Conservation (phyloP, 2,329 filamentous ascomycete genomes). For the Talaromyces piceae region DNA sequence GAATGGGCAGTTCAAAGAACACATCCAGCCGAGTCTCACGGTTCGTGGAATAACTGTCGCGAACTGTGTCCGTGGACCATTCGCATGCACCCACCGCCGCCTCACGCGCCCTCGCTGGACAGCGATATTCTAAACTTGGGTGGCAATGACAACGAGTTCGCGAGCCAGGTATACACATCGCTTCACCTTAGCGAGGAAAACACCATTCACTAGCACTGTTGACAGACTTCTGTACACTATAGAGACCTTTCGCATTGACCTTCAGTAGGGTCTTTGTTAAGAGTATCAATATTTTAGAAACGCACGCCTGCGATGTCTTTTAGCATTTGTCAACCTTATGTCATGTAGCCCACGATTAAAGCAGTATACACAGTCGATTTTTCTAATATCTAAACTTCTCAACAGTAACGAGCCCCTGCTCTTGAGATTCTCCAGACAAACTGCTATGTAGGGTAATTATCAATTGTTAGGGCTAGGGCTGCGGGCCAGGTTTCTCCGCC, state of each 20-base stretch:
- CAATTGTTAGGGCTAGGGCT: not conserved
- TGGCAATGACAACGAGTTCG: slow-evolving; percentile 18
- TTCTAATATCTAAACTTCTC: too few species aligned
- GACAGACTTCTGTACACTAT: not conserved
- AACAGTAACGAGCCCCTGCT: too few species aligned
- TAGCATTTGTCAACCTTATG: too few species aligned
- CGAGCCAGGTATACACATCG: slow-evolving; percentile 29
- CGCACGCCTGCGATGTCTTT: too few species aligned
- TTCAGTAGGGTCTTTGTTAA: not conserved
- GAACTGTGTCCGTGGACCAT: slow-evolving; percentile 35
- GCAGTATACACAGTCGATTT: too few species aligned
- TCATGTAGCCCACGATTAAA: too few species aligned
- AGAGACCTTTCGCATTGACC: not conserved
- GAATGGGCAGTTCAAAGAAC: slow-evolving; percentile 30
- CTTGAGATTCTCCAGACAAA: too few species aligned
- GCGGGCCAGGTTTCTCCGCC: slow-evolving; percentile 3
- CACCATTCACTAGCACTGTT: not conserved
- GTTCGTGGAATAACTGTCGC: slow-evolving; percentile 30
- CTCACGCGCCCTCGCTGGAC: slow-evolving; percentile 24
- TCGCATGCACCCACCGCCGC: slow-evolving; percentile 29
- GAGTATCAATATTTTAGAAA: not conserved
- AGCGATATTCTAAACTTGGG: slow-evolving; percentile 28
- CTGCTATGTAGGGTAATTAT: too few species aligned
- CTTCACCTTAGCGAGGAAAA: slow-evolving; percentile 18
- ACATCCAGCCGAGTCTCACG: slow-evolving; percentile 28